Evolutionary conservation across 1,284 basidiomycete species (phyloP), one percentile per base, ranked within the genome.

Genomic region (Ustilago tritici): DNA sequence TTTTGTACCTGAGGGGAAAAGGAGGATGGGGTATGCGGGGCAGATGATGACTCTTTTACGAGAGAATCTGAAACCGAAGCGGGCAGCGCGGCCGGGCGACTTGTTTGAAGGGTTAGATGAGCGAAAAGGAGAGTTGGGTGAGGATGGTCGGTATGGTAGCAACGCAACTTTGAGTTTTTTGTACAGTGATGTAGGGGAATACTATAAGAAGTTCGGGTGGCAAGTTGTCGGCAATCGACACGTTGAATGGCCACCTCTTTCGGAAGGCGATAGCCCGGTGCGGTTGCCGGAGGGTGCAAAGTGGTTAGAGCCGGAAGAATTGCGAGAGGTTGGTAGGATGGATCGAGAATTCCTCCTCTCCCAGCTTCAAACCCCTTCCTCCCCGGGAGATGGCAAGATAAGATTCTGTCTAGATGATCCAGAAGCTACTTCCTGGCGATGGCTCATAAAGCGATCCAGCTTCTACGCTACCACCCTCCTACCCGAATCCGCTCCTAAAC

Each of bases 121-220:
- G 17, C 46, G 52, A 8, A 56, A 62, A 17, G 63, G 50, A 3
- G 63, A 65, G 19, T 46, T 66, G 40, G 43, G 35, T n/a, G 65
- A 68, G 17, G 72, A 59, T 15, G 88, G 88, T 0, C 82, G 82
- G 11, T 82, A 84, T 23, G 70, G 76, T 19, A 81, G 86, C 9
- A 79, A 87, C 57, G 88, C 84, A 1, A 69, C 79, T 7, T 90
- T 91, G 75, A 91, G 90, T 2, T 88, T 88, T 11, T 86, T 92
- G 6, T 92, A 90, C 85, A 92, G 90, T 81, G 91, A 92, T 75
- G 86, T 92, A 32, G 91, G 91, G 3, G 79, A 87, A 0, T 91
- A 91, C 82, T 92, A 92, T 82, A 76, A 70, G 7, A 68, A 76
- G 2, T 88, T 89, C 61, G 90, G 90, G 2, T 79, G 76, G 76